Conservation (phyloP, 495 filamentous ascomycete species). For the Penicillium ucsense region DNA sequence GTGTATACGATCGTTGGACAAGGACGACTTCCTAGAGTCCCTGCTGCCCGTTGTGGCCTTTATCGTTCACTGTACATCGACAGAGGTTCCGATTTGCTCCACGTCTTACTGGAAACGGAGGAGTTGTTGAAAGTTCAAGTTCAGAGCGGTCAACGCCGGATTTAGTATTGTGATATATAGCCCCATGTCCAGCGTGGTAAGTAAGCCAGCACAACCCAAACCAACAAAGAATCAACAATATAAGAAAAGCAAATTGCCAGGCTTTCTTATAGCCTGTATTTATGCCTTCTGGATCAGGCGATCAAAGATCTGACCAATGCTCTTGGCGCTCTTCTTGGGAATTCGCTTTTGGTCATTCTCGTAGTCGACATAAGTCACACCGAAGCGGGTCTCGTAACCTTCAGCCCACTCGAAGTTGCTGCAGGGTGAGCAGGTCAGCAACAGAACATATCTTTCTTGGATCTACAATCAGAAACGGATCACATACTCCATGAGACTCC, state of each 20-base stretch:
- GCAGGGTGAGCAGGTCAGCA: conserved; percentile 6
- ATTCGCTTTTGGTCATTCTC: conserved; percentile 62
- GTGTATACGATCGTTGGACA: too few relatives aligned
- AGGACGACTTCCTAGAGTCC: too few relatives aligned
- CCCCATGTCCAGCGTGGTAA: too few relatives aligned
- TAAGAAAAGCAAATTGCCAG: background rate
- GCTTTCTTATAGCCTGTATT: background rate
- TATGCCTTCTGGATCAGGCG: conserved; percentile 27
- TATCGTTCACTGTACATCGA: too few relatives aligned
- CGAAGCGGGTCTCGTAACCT: conserved; percentile 76
- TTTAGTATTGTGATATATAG: too few relatives aligned
- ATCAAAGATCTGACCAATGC: conserved; percentile 53
- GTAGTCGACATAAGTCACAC: conserved; percentile 71
- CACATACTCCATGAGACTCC: conserved; percentile 64
- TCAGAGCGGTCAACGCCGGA: too few relatives aligned
- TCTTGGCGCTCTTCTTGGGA: conserved; percentile 69
- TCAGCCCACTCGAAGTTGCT: conserved; percentile 59
- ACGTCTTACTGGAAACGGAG: too few relatives aligned
- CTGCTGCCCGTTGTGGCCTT: too few relatives aligned
- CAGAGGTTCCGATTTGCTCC: too few relatives aligned
- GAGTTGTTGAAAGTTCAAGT: too few relatives aligned
- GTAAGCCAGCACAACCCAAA: too few relatives aligned
- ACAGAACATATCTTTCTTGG: background rate
- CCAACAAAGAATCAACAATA: too few relatives aligned
- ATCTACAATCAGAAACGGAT: background rate